These are phyloP conservation scores for Ophiognomonia clavigignenti-juglandacearum DNA, from an alignment of 2,329 filamentous ascomycete genomes.

Conservation along the genomic window DNA sequence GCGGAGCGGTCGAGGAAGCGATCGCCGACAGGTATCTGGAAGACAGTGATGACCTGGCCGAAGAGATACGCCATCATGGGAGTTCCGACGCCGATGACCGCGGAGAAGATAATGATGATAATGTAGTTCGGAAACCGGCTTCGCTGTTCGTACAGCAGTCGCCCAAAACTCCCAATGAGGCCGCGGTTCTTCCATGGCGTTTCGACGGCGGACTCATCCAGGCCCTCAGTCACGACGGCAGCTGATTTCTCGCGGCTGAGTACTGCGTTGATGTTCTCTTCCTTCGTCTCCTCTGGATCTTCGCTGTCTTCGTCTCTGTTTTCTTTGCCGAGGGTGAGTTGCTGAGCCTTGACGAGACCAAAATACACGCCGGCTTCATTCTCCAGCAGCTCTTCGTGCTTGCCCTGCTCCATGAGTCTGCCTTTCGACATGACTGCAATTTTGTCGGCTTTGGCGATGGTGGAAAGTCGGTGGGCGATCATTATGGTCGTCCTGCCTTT, in stretches of 20 bases:
- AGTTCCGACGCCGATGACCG: conserved; percentile 2
- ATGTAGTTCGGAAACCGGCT: conserved; percentile 45
- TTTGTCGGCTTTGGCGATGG: conserved; percentile 70
- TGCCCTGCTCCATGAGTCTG: conserved; percentile 67
- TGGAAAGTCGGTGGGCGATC: conserved; percentile 68
- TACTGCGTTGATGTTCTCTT: conserved; percentile 35
- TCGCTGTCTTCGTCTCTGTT: conserved; percentile 35
- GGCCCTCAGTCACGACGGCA: conserved; percentile 29
- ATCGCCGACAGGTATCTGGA: conserved; percentile 33
- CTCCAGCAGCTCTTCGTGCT: conserved; percentile 65
- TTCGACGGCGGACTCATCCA: conserved; percentile 12
- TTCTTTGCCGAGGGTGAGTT: conserved; percentile 44
- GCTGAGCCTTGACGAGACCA: conserved; percentile 60
- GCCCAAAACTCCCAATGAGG: conserved; percentile 49
- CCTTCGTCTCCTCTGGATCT: conserved; percentile 25
- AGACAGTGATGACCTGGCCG: conserved; percentile 47
- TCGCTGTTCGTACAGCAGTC: conserved; percentile 52
- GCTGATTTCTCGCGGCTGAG: conserved; percentile 43
- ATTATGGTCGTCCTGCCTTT: conserved; percentile 56
- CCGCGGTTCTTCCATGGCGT: conserved; percentile 30
- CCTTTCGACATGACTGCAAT: conserved; percentile 75
- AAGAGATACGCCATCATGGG: conserved; percentile 34
- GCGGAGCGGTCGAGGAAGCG: conserved; percentile 34
- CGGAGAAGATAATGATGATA: conserved; percentile 41
- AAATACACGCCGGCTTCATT: conserved; percentile 60